Conservation (phyloP, 2,329 filamentous ascomycete species). For the Paracoccidioides lutzii region DNA sequence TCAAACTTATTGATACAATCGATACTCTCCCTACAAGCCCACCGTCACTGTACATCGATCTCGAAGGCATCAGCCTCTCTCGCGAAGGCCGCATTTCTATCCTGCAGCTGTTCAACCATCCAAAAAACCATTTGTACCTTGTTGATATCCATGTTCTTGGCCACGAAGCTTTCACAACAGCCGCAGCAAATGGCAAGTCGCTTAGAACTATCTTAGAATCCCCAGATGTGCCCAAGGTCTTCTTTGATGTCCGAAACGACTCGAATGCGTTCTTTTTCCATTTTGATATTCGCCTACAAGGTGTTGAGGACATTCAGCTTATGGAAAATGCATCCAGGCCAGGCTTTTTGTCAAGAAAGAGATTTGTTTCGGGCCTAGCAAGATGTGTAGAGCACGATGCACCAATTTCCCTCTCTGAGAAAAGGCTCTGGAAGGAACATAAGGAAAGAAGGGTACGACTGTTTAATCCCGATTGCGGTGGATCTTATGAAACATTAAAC, state of each 20-base stretch:
- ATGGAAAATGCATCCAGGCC: constrained; percentile 38
- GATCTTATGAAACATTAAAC: constrained; percentile 37
- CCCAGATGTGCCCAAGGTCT: constrained; percentile 34
- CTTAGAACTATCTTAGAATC: constrained; percentile 36
- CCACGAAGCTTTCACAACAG: constrained; percentile 29
- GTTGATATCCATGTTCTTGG: constrained; percentile 34
- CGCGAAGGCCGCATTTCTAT: constrained; percentile 36
- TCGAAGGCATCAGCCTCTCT: constrained; percentile 36
- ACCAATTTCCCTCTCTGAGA: constrained; percentile 8
- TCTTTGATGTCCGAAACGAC: constrained; percentile 49
- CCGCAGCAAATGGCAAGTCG: constrained; percentile 10
- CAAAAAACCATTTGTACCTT: constrained; percentile 25
- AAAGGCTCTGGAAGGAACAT: constrained; percentile 10
- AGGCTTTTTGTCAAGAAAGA: constrained; percentile 2
- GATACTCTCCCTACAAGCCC: constrained; percentile 14
- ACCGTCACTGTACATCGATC: constrained; percentile 36
- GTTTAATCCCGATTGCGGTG: constrained; percentile 33
- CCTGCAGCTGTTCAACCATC: constrained; percentile 28
- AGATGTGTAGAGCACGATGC: constrained; percentile 27
- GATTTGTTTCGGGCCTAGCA: constrained; percentile 23
- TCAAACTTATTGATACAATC: constrained; percentile 13
- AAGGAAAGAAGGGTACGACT: constrained; percentile 21
- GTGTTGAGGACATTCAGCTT: constrained; percentile 43
- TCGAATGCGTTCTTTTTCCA: constrained; percentile 42
- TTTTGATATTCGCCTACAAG: constrained; percentile 32